phyloP scores from a whole-genome alignment of 495 filamentous ascomycete species.

The Penicillium argentinense region DNA sequence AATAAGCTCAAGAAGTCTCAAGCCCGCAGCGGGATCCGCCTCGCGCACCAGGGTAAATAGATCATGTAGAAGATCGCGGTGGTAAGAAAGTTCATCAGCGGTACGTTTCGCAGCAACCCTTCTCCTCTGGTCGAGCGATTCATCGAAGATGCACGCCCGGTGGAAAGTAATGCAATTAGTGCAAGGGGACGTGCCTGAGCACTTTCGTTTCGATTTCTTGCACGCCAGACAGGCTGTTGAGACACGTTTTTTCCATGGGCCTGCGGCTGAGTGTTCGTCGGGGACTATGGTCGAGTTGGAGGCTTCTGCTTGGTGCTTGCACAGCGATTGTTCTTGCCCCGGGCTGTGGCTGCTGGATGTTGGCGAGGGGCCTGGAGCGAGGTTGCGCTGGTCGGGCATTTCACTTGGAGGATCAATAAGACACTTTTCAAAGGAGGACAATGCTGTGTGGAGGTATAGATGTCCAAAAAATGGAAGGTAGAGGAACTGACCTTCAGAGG shows the following conservation, averaged over 20 bases:
- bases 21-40: slow-evolving; percentile 29
- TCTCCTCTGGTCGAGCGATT: slow-evolving; percentile 48
- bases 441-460: slow-evolving; percentile 3
- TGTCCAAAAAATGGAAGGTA: no score
- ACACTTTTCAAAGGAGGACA: background rate
- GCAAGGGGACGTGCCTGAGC: slow-evolving; percentile 42
- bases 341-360: no score
- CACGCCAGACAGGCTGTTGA: slow-evolving; percentile 49
- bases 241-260: slow-evolving; percentile 41
- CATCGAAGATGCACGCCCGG: slow-evolving; percentile 46
- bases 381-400: slow-evolving; percentile 31
- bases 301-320: slow-evolving; percentile 17
- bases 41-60: slow-evolving; percentile 40
- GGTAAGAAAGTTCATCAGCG: slow-evolving; percentile 44
- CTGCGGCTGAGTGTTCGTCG: background rate
- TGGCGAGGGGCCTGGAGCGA: slow-evolving; percentile 32
- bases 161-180: slow-evolving; percentile 43
- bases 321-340: no score
- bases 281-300: background rate
- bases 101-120: slow-evolving; percentile 50
- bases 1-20: slow-evolving; percentile 37
- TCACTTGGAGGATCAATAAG: background rate
- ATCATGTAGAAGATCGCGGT: slow-evolving; percentile 43
- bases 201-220: slow-evolving; percentile 52
- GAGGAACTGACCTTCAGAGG: no score